Base-by-base conservation (phyloP, 225 moss, liverwort and hornwort species). In the Sphagnum contortum region DNA sequence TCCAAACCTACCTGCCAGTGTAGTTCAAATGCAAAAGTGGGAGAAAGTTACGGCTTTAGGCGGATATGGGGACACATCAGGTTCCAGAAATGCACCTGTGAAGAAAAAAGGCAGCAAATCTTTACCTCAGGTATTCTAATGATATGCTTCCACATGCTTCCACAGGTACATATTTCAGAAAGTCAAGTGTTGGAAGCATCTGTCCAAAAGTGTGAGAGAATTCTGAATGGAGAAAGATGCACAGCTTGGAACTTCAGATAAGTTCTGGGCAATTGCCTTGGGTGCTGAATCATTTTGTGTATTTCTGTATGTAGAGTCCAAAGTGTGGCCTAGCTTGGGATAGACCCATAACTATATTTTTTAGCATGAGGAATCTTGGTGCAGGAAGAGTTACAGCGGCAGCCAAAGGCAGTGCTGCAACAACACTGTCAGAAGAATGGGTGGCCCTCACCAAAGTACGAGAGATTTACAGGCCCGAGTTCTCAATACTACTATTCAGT, bases 401-500 rank as follows among this genome's bases (percentile, higher is more conserved):
- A 83, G 78, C 98, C 98, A 44, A 98, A 98, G 77, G 98, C 91
- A 69, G 87, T 93, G 57, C 83, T 98, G 60, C 98, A 98, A 82
- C 98, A 98, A 73, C 90, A 93, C 69, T 98, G 98, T 55, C 98
- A 98, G 69, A 98, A 98, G 69, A 89, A 93, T 79, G 93, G 85
- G 48, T 98, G 98, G 98, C 71, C 85, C 65, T 81, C 93, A 69
- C 98, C 98, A 52, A 98, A 91, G 56, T 98, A 98, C 64, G 98
- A 98, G 66, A 98, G 91, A 65, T 75, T 91, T 53, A 69, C 87
- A 12, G 79, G 90, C 45, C 83, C 73, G 59, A 77, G 81, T 70
- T 83, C 76, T 63, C 69, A 77, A 64, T 93, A 87, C 55, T 90
- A 85, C 66, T 98, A 93, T 68, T 87, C 98, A 57, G 98, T 98